These are phyloP conservation scores for Suhomyces maxii DNA, from an alignment of 1,139 yeast species.

Conservation along the genomic window DNA sequence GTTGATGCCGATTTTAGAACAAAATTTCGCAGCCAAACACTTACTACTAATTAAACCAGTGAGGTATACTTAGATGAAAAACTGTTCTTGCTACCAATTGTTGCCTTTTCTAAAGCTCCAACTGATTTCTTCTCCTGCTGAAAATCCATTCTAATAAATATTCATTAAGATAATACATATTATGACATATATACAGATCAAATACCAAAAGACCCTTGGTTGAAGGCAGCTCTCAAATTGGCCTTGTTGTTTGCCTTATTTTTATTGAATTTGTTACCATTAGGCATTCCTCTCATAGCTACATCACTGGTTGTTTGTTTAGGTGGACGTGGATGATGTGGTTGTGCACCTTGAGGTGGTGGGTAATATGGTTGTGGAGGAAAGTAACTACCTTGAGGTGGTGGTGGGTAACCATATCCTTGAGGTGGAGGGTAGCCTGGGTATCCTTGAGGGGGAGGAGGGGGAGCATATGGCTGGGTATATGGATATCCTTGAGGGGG, in stretches of 20 bases:
- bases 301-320: constrained; percentile 30
- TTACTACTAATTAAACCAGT: too few species aligned
- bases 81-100: too few species aligned
- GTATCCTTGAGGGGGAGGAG: constrained; percentile 14
- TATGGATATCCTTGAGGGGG: constrained; percentile 6
- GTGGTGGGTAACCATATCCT: constrained; percentile 15
- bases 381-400: constrained; percentile 11
- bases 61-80: too few species aligned
- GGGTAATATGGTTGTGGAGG: constrained; percentile 17
- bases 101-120: too few species aligned
- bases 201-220: constrained; percentile 44
- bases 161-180: not conserved
- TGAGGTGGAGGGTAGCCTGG: constrained; percentile 17
- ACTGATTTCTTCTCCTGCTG: too few species aligned
- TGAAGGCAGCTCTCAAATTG: constrained; percentile 42
- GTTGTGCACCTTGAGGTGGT: constrained; percentile 11
- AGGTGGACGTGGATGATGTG: constrained; percentile 3
- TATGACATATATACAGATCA: constrained; percentile 12
- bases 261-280: constrained; percentile 35
- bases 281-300: constrained; percentile 41
- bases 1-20: too few species aligned
- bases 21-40: too few species aligned
- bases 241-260: constrained; percentile 39
- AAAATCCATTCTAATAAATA: not conserved
- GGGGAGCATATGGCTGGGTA: constrained; percentile 1